A percentile compares a stretch with the other conserved stretches of the same genome.
These are phyloP conservation scores for Auriscalpium microsporum DNA, from an alignment of 768 basidiomycete genomes.

Conservation along the genomic window DNA sequence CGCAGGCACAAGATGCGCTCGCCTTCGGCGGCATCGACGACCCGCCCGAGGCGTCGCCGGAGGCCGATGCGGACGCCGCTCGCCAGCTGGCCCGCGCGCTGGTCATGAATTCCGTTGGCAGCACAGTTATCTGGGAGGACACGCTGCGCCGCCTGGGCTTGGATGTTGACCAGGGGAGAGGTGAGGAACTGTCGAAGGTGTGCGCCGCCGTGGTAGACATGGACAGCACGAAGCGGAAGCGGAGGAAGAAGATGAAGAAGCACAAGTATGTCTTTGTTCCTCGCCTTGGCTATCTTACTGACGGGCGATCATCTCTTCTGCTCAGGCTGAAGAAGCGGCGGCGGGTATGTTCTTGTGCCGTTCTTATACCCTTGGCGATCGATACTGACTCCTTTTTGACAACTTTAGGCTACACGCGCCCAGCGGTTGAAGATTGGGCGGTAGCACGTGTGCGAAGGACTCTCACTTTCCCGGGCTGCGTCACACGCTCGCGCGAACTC, in stretches of 20 bases:
- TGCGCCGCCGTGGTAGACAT: slow-evolving; percentile 60
- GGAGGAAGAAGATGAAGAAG: slow-evolving; percentile 93
- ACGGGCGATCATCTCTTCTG: slow-evolving; percentile 2
- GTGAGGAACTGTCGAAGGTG: slow-evolving; percentile 32
- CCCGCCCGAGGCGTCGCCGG: slow-evolving; percentile 42
- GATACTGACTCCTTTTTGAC: not conserved
- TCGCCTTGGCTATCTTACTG: slow-evolving; percentile 2
- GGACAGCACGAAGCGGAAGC: slow-evolving; percentile 81
- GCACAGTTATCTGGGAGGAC: slow-evolving; percentile 59
- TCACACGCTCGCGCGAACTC: no score
- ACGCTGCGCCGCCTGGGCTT: slow-evolving; percentile 59
- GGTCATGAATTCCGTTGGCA: slow-evolving; percentile 57
- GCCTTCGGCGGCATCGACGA: slow-evolving; percentile 29
- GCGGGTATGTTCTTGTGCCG: slow-evolving; percentile 46
- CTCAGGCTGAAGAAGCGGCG: slow-evolving; percentile 81
- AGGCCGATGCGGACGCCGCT: slow-evolving; percentile 74
- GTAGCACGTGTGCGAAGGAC: not conserved
- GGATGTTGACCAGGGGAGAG: slow-evolving; percentile 38
- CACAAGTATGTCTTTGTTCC: slow-evolving; percentile 63
- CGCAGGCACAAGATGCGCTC: slow-evolving; percentile 10
- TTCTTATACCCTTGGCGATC: not conserved
- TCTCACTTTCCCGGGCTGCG: no score
- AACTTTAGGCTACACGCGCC: slow-evolving; percentile 8
- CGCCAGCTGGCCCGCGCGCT: slow-evolving; percentile 70
- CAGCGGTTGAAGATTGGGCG: slow-evolving; percentile 15